Percentiles rank a stretch among this genome's conserved stretches.
These are phyloP conservation scores for Calocybe cyanea DNA, from an alignment of 768 basidiomycete genomes.

Conservation along the genomic window DNA sequence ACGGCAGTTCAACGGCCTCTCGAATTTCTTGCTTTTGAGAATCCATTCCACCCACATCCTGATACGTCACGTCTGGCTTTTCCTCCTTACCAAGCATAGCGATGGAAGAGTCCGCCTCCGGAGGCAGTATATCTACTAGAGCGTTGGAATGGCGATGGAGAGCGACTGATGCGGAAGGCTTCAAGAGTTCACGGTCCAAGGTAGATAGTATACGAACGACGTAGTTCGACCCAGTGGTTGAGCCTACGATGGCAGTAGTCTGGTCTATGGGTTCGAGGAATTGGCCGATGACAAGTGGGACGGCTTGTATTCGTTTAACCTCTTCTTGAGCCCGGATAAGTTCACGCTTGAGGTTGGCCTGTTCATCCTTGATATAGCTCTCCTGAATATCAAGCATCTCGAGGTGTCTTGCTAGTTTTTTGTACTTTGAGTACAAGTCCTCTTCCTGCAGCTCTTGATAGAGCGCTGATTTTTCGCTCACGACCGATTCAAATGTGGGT, in stretches of 20 bases:
- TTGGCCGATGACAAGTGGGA: slow-evolving; percentile 98
- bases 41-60: slow-evolving; percentile 97
- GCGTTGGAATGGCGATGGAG: slow-evolving; percentile 98
- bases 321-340: slow-evolving; percentile 98
- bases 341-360: slow-evolving; percentile 95
- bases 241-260: slow-evolving; percentile 93
- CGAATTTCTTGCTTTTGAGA: slow-evolving; percentile 97
- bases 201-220: slow-evolving; percentile 97
- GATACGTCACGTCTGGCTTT: slow-evolving; percentile 90
- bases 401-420: slow-evolving; percentile 90
- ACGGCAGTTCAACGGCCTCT: slow-evolving; percentile 95
- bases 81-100: slow-evolving; percentile 93
- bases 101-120: slow-evolving; percentile 97
- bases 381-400: slow-evolving; percentile 94
- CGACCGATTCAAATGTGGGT: slow-evolving; percentile 83
- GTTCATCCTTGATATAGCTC: slow-evolving; percentile 98
- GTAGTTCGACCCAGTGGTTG: slow-evolving; percentile 97
- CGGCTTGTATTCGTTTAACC: slow-evolving; percentile 98
- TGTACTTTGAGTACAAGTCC: slow-evolving; percentile 96
- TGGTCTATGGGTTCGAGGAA: slow-evolving; percentile 99
- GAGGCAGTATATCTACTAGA: slow-evolving; percentile 95
- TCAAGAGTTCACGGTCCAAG: slow-evolving; percentile 93
- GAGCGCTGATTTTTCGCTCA: slow-evolving; percentile 85
- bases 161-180: slow-evolving; percentile 97
- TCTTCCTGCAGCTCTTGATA: slow-evolving; percentile 86